These are phyloP conservation scores for Alternaria solani DNA, from an alignment of 2,329 filamentous ascomycete species.

Conservation along the genomic window DNA sequence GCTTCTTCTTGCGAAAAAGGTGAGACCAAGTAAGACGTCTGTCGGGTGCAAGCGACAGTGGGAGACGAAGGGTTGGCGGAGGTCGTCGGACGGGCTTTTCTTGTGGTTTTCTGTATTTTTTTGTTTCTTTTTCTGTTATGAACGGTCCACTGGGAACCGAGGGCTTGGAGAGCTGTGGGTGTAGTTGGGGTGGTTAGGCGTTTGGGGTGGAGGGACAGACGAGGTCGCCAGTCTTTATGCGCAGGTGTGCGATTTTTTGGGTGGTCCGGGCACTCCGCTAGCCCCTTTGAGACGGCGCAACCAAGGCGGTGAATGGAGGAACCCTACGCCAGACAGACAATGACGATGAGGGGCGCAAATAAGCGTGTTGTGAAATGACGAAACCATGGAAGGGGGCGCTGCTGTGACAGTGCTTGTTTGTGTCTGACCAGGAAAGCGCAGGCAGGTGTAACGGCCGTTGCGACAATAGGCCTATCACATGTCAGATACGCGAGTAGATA, in stretches of 20 bases:
- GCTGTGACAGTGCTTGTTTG: background rate
- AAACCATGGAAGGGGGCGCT: background rate
- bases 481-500: slow-evolving; percentile 5
- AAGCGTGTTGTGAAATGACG: background rate
- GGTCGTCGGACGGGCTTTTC: slow-evolving; percentile 44
- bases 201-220: slow-evolving; percentile 28
- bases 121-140: slow-evolving; percentile 51
- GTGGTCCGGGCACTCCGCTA: slow-evolving; percentile 22
- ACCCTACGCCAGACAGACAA: slow-evolving; percentile 15
- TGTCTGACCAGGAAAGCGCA: background rate
- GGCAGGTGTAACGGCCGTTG: slow-evolving; percentile 9
- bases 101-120: slow-evolving; percentile 51
- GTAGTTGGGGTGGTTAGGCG: slow-evolving; percentile 34
- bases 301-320: slow-evolving; percentile 35
- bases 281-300: slow-evolving; percentile 24
- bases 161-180: slow-evolving; percentile 36
- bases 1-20: slow-evolving; percentile 29
- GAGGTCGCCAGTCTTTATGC: slow-evolving; percentile 32
- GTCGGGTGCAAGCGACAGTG: slow-evolving; percentile 43
- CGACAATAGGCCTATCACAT: slow-evolving; percentile 13
- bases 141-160: slow-evolving; percentile 43
- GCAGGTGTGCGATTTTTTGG: slow-evolving; percentile 39
- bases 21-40: slow-evolving; percentile 30
- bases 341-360: slow-evolving; percentile 9
- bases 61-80: slow-evolving; percentile 36